Evolutionary conservation across 2,329 filamentous ascomycete genomes (phyloP).

Genomic region (Aspergillus sp.): DNA sequence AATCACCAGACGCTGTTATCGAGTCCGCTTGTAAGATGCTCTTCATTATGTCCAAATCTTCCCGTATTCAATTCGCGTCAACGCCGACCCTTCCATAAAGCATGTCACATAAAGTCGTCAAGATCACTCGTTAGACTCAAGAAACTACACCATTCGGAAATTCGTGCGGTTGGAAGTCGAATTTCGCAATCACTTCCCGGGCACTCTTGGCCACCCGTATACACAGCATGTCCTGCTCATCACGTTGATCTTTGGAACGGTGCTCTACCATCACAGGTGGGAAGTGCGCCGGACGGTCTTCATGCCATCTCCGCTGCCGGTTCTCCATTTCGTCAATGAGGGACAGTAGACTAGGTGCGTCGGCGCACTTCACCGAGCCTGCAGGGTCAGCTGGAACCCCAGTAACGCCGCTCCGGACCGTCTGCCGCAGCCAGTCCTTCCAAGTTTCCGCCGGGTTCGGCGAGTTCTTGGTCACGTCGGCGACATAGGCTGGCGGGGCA

Average conservation of each 20-base stretch:
- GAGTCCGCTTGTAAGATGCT: too few relatives aligned
- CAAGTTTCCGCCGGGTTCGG: constrained; percentile 29
- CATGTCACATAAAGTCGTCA: neutral
- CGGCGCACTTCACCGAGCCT: constrained; percentile 26
- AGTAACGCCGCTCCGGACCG: constrained; percentile 35
- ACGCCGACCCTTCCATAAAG: neutral
- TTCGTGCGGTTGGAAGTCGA: constrained; percentile 35
- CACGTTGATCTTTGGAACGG: constrained; percentile 1
- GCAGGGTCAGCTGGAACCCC: constrained; percentile 28
- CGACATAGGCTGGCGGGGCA: constrained; percentile 31
- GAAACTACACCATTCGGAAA: constrained; percentile 28
- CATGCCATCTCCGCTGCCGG: constrained; percentile 45
- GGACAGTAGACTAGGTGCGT: constrained; percentile 34
- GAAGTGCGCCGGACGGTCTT: constrained; percentile 20
- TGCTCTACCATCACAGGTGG: neutral
- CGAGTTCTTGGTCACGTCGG: constrained; percentile 25
- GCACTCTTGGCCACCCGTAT: constrained; percentile 34
- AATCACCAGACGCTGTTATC: too few relatives aligned
- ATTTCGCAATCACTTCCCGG: constrained; percentile 33
- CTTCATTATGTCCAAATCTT: too few relatives aligned
- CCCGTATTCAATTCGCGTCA: neutral
- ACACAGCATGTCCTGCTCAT: constrained; percentile 34
- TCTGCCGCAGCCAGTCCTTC: constrained; percentile 39
- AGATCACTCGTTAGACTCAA: neutral
- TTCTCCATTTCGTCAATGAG: constrained; percentile 42